phyloP scores from a whole-genome alignment of 139 green algal genomes.

The Micractinium conductrix region DNA sequence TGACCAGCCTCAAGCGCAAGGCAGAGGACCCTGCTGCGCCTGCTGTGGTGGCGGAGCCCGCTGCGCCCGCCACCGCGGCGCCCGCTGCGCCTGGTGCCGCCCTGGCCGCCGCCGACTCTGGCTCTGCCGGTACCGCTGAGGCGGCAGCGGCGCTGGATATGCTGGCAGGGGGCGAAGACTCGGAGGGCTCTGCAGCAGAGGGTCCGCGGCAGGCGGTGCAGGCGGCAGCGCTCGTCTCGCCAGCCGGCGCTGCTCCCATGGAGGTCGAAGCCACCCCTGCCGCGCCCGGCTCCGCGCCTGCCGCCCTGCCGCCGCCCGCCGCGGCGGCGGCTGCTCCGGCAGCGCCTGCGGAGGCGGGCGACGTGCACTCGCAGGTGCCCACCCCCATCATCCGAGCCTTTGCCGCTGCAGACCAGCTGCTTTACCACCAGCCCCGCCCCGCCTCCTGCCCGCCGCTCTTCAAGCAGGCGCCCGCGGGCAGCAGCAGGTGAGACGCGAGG shows the following conservation, averaged over 20 bases:
- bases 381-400: not conserved
- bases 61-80: not conserved
- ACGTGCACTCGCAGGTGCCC: not conserved
- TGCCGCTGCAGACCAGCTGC: constrained; percentile 6
- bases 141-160: not conserved
- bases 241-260: not conserved
- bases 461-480: constrained; percentile 5
- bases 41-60: not conserved
- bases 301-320: no score
- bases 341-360: not conserved
- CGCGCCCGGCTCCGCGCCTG: not conserved
- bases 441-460: constrained; percentile 37
- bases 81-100: not conserved
- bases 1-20: constrained; percentile 7
- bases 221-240: not conserved
- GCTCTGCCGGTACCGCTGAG: not conserved
- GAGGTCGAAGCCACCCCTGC: not conserved
- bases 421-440: constrained; percentile 23
- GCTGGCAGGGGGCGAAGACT: not conserved
- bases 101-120: not conserved
- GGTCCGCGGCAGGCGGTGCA: not conserved
- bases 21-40: not conserved
- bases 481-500: not conserved
- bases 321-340: not conserved
- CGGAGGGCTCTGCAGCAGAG: not conserved